Evolutionary conservation across 129 eudicot species (phyloP).

Genomic region (carrot (Daucus carota)): DH1_v3.0 NC_030383.2:5737501-5738000

Average conservation of each 20-base stretch:
- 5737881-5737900: slow-evolving; percentile 24
- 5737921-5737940: slow-evolving; percentile 19
- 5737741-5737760: slow-evolving; percentile 49
- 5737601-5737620: neutral
- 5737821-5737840: slow-evolving; percentile 16
- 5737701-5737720: slow-evolving; percentile 28
- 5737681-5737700: neutral
- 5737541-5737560: neutral
- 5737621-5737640: neutral
- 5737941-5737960: slow-evolving; percentile 23
- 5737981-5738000: neutral
- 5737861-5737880: slow-evolving; percentile 27
- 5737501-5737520: too few species aligned
- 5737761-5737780: slow-evolving; percentile 47
- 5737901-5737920: slow-evolving; percentile 26
- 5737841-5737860: slow-evolving; percentile 19
- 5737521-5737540: too few species aligned
- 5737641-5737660: neutral
- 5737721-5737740: slow-evolving; percentile 61
- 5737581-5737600: neutral
- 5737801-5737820: slow-evolving; percentile 23
- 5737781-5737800: slow-evolving; percentile 72
- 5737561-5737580: neutral
- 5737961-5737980: neutral
- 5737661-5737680: neutral